Evolutionary conservation across 2,329 filamentous ascomycete genomes (phyloP).

Genomic region (Lanzia echinophila): DNA sequence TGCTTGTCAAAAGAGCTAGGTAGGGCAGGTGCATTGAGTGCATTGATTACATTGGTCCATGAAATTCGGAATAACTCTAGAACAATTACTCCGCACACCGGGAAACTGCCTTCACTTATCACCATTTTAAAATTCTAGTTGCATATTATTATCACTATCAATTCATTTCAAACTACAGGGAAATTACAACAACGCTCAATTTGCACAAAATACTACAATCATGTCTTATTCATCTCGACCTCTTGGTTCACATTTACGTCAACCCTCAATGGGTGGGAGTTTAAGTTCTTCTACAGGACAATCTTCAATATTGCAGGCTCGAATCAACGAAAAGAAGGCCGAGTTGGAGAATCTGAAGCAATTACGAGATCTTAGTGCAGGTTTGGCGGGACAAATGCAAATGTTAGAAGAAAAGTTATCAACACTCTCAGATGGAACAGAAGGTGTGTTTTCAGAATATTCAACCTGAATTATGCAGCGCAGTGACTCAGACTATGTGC

Average conservation of each 20-base stretch:
- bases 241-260: constrained; percentile 61
- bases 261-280: constrained; percentile 47
- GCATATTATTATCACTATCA: neutral
- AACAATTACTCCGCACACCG: too few relatives aligned
- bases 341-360: constrained; percentile 75
- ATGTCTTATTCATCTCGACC: constrained; percentile 54
- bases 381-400: constrained; percentile 76
- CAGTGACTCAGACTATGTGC: constrained; percentile 14
- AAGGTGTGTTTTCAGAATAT: constrained; percentile 45
- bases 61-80: too few relatives aligned
- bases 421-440: constrained; percentile 74
- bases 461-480: neutral
- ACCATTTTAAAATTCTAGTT: too few relatives aligned
- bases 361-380: constrained; percentile 70
- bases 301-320: constrained; percentile 63
- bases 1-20: too few relatives aligned
- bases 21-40: neutral
- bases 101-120: too few relatives aligned
- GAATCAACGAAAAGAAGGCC: constrained; percentile 79
- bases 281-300: constrained; percentile 45
- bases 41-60: neutral
- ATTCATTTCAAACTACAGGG: neutral
- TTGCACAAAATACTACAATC: neutral
- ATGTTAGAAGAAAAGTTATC: constrained; percentile 69
- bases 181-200: neutral